phyloP scores from a whole-genome alignment of 164 flowering plant genomes.

The Annona squamosa region DNA sequence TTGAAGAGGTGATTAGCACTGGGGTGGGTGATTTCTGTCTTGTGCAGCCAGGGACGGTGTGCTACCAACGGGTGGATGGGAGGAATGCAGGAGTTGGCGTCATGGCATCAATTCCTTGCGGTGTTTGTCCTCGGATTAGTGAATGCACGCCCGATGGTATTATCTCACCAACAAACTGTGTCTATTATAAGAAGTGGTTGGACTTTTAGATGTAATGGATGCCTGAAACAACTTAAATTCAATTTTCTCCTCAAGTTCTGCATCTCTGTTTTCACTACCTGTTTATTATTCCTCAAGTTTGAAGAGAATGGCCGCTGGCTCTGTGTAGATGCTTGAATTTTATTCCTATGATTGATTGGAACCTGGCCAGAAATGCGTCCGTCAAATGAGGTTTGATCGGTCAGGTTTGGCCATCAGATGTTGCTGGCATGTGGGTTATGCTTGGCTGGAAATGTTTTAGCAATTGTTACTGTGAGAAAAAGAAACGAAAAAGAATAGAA shows the following conservation, averaged over 20 bases:
- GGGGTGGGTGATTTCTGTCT: slow-evolving; percentile 49
- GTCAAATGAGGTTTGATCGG: too few relatives aligned
- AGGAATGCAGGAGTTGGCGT: slow-evolving; percentile 32
- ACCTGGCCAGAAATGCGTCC: too few relatives aligned
- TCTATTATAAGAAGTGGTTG: slow-evolving; percentile 38
- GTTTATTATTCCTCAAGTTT: background rate
- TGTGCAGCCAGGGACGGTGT: slow-evolving; percentile 44
- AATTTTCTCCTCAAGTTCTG: too few relatives aligned
- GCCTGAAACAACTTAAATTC: background rate
- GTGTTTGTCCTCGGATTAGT: slow-evolving; percentile 66
- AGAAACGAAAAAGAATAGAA: too few relatives aligned
- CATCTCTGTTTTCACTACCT: background rate
- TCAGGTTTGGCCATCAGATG: too few relatives aligned
- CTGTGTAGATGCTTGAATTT: too few relatives aligned
- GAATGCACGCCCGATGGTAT: slow-evolving; percentile 77
- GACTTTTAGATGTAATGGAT: slow-evolving; percentile 1
- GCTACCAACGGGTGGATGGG: slow-evolving; percentile 35
- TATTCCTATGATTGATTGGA: too few relatives aligned
- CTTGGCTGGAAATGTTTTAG: too few relatives aligned
- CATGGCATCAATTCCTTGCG: slow-evolving; percentile 80
- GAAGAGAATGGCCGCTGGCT: too few relatives aligned
- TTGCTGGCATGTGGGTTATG: too few relatives aligned
- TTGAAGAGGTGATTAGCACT: slow-evolving; percentile 52
- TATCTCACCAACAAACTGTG: slow-evolving; percentile 67
- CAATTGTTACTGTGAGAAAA: too few relatives aligned